A percentile compares a stretch with the other conserved stretches of the same genome.
Conservation (phyloP, 2,329 filamentous ascomycete genomes). For the Pyrenochaeta sp. region DNA sequence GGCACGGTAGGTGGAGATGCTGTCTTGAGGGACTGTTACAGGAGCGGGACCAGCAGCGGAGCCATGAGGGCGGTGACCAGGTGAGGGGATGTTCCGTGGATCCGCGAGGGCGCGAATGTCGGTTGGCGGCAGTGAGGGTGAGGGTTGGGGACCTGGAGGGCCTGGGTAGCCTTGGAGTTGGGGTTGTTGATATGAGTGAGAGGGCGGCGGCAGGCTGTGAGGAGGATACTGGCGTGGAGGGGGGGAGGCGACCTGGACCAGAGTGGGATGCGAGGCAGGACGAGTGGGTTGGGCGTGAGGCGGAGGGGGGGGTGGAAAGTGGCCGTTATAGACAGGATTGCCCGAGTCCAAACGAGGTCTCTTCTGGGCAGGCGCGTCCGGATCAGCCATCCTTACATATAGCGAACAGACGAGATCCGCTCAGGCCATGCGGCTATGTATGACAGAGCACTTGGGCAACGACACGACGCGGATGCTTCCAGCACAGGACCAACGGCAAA, state of each 20-base stretch:
- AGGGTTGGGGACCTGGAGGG: conserved; percentile 34
- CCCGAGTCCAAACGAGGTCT: conserved; percentile 49
- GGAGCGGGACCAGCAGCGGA: conserved; percentile 36
- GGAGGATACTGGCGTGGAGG: conserved; percentile 35
- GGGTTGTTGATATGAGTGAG: conserved; percentile 26
- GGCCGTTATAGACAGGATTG: conserved; percentile 45
- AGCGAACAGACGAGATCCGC: conserved; percentile 41
- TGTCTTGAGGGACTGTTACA: conserved; percentile 45
- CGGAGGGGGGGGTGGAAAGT: conserved; percentile 42
- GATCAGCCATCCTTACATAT: conserved; percentile 51
- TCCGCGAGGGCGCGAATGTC: conserved; percentile 44
- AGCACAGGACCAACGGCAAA: conserved; percentile 36
- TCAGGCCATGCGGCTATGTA: conserved; percentile 51
- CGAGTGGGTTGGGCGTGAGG: conserved; percentile 39
- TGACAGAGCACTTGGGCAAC: conserved; percentile 27
- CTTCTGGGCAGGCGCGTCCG: conserved; percentile 48
- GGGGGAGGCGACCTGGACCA: conserved; percentile 39
- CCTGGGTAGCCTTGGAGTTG: conserved; percentile 29
- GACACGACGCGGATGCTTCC: conserved; percentile 21
- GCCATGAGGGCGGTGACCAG: conserved; percentile 46
- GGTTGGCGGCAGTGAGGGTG: conserved; percentile 42
- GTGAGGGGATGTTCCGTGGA: conserved; percentile 43
- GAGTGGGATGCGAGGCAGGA: conserved; percentile 39
- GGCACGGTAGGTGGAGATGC: conserved; percentile 40
- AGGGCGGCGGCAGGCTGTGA: conserved; percentile 34